phyloP scores from a whole-genome alignment of 2,329 filamentous ascomycete genomes.

The Ophiostoma triangulosporum region DNA sequence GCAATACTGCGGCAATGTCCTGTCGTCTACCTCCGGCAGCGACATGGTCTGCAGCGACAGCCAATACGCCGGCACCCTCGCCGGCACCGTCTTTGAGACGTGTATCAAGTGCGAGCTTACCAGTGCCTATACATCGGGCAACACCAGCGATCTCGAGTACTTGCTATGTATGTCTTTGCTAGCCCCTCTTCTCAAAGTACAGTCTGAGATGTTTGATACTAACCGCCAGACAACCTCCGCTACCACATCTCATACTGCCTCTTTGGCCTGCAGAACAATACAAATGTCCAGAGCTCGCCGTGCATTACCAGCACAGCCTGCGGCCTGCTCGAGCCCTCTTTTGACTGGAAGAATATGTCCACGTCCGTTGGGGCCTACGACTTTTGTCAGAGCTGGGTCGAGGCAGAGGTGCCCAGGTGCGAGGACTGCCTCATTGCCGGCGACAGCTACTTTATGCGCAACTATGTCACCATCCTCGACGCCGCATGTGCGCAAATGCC shows the following conservation, averaged over 20 bases:
- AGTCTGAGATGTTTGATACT: background rate
- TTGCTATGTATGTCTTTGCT: constrained; percentile 22
- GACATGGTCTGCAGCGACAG: constrained; percentile 35
- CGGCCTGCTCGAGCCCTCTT: constrained; percentile 20
- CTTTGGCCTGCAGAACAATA: constrained; percentile 29
- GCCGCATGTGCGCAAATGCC: constrained; percentile 36
- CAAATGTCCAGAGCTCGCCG: constrained; percentile 16
- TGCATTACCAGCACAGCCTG: constrained; percentile 29
- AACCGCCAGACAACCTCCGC: constrained; percentile 29
- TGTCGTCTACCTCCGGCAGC: constrained; percentile 30
- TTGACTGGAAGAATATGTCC: constrained; percentile 37
- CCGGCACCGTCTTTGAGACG: constrained; percentile 32
- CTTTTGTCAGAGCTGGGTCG: constrained; percentile 9
- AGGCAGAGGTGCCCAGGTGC: constrained; percentile 29
- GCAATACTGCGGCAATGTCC: constrained; percentile 39
- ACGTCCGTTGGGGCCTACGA: background rate
- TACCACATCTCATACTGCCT: constrained; percentile 35
- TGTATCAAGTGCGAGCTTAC: constrained; percentile 35
- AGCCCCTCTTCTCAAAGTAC: too few species aligned
- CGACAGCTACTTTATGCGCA: constrained; percentile 31
- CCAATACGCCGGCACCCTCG: constrained; percentile 24
- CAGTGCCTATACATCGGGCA: constrained; percentile 26
- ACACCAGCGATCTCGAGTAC: constrained; percentile 30
- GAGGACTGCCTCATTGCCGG: constrained; percentile 34
- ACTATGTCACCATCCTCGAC: constrained; percentile 32